Conservation (phyloP, 2,329 filamentous ascomycete genomes). For the Teratosphaeria nubilosa region DNA sequence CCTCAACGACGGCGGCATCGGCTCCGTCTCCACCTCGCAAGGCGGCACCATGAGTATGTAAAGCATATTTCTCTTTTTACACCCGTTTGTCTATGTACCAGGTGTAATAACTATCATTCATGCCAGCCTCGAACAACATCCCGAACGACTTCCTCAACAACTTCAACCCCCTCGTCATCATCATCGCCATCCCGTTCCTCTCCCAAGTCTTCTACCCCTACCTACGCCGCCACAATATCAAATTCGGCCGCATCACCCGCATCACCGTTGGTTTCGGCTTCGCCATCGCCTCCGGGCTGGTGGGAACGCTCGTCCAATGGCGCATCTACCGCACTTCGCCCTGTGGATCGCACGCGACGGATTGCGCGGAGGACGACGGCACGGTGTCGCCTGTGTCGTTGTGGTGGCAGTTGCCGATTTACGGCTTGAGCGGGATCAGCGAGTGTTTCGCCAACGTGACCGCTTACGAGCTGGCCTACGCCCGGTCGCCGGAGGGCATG, state of each 20-base stretch:
- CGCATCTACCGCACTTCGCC: constrained; percentile 41
- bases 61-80: too few relatives aligned
- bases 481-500: constrained; percentile 34
- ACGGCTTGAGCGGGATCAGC: background rate
- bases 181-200: constrained; percentile 33
- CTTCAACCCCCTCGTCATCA: constrained; percentile 35
- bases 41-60: constrained; percentile 14
- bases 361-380: constrained; percentile 25
- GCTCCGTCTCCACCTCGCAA: constrained; percentile 11
- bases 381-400: constrained; percentile 27
- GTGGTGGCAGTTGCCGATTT: constrained; percentile 26
- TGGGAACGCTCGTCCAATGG: constrained; percentile 44
- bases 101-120: too few relatives aligned
- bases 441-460: constrained; percentile 25
- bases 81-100: too few relatives aligned
- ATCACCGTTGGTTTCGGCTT: constrained; percentile 38
- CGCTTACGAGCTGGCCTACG: constrained; percentile 37
- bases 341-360: constrained; percentile 33
- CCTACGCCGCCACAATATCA: constrained; percentile 28
- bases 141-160: constrained; percentile 39
- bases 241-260: constrained; percentile 4
- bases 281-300: constrained; percentile 39
- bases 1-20: constrained; percentile 21
- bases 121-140: constrained; percentile 21
- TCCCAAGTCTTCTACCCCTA: constrained; percentile 33